A percentile compares a stretch with the other conserved stretches of the same genome.
Evolutionary conservation across 192 early-diverging fungal species (phyloP).

Genomic region (Gonapodya prolifera): DNA sequence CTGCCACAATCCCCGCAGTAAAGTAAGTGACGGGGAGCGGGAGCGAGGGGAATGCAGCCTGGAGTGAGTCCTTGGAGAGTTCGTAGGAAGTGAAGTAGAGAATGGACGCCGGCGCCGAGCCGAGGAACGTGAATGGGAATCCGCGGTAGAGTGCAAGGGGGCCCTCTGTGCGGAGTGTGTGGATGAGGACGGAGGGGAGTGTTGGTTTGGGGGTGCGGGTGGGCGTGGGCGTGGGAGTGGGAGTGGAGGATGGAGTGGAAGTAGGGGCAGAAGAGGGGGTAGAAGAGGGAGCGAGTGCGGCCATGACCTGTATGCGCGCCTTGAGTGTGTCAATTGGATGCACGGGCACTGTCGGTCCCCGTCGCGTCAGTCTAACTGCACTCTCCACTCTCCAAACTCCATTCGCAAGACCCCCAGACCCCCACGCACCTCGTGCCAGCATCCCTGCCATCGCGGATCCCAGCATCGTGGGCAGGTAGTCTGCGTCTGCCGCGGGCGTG

Average conservation of each 20-base stretch:
- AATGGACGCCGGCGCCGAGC: not conserved
- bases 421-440: not conserved
- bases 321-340: conserved; percentile 2
- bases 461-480: conserved; percentile 4
- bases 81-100: conserved; percentile 7
- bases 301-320: not conserved
- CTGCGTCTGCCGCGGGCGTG: not conserved
- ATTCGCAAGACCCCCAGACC: no score
- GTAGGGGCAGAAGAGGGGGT: no score
- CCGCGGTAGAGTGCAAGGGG: not conserved
- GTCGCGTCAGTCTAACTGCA: no score
- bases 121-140: not conserved
- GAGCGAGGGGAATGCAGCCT: not conserved
- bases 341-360: not conserved
- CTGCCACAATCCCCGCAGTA: not conserved
- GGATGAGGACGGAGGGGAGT: not conserved
- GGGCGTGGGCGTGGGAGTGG: no score
- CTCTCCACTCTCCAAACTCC: no score
- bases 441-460: conserved; percentile 1
- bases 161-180: not conserved
- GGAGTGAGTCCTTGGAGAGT: not conserved
- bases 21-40: not conserved
- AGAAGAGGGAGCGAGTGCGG: not conserved
- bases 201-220: not conserved
- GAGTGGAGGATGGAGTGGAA: no score